These are phyloP conservation scores for Trypanosoma congolense DNA, from an alignment of 208 protist species.

Conservation along the genomic window DNA sequence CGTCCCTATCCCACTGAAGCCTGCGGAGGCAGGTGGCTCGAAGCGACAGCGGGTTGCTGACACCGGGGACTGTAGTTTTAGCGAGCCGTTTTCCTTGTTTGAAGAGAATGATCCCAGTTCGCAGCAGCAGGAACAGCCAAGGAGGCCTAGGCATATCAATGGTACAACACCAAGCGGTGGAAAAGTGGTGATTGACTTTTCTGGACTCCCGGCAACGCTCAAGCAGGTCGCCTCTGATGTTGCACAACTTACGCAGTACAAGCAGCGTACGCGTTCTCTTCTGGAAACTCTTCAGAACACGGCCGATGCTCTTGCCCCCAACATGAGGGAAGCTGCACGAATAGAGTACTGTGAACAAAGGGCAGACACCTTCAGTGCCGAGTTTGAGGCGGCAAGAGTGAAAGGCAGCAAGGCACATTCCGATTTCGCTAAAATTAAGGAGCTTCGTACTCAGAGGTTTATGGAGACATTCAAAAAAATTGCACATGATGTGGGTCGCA, in stretches of 20 bases:
- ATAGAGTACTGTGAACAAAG: constrained; percentile 61
- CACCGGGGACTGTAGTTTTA: constrained; percentile 21
- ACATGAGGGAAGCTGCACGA: constrained; percentile 67
- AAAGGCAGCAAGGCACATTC: constrained; percentile 61
- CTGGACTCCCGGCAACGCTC: constrained; percentile 42
- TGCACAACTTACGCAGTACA: constrained; percentile 47
- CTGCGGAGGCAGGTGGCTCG: constrained; percentile 21
- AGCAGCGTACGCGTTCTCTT: constrained; percentile 47
- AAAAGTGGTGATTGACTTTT: constrained; percentile 70
- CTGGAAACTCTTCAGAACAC: constrained; percentile 51
- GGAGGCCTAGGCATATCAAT: background rate
- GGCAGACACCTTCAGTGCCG: constrained; percentile 61
- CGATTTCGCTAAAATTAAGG: constrained; percentile 83
- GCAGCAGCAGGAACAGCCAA: constrained; percentile 5
- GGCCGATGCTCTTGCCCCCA: constrained; percentile 81
- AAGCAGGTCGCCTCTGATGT: constrained; percentile 37
- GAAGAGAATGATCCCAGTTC: constrained; percentile 9
- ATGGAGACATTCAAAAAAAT: constrained; percentile 93
- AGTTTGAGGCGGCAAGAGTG: constrained; percentile 75
- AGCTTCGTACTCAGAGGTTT: constrained; percentile 87
- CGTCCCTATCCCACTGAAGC: constrained; percentile 60
- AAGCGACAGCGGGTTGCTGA: constrained; percentile 36
- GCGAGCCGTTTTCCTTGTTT: constrained; percentile 63
- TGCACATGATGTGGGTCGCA: constrained; percentile 74
- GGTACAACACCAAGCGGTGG: constrained; percentile 13